Evolutionary conservation across 1,284 basidiomycete genomes (phyloP), one percentile per base, ranked within the genome.

Genomic region (Cryptococcus sp.): DNA sequence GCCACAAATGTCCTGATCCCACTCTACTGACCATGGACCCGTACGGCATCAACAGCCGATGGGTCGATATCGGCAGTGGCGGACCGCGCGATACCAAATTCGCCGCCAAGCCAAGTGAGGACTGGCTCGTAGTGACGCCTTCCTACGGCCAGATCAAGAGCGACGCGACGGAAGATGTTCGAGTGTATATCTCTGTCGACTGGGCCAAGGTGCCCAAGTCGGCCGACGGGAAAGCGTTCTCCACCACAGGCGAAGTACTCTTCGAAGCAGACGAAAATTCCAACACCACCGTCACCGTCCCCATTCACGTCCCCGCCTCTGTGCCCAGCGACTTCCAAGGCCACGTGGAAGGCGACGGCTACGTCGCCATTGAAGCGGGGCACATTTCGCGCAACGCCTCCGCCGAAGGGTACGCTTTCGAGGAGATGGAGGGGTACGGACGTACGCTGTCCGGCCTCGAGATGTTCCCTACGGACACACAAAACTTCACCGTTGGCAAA

Each of bases 311-410:
- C 8, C 62, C 62, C 1, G 78, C 82, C 23, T 66, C 76, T 0
- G 53, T 57, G n/a, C 78, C 82, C 0, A 64, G 70, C 42, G 80
- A 76, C 38, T 86, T 85, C 77, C 80, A 81, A 83, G 86, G 86
- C 3, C 86, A 86, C 64, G 83, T 88, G 38, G 85, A 88, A 69
- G 85, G 84, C 20, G 82, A 84, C 50, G 85, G 85, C 8, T 83
- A 81, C 17, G 80, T 88, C 40, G 84, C 85, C 0, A 85, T 88
- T 47, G 86, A 89, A 67, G 87, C 86, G 16, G 83, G 81, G 1
- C 87, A 88, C 15, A 61, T 57, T 27, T 53, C 60, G 10, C 53
- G 60, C 11, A 66, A 61, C 42, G 41, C 53, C 16, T 53, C 52
- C 17, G 83, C 84, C 6, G 74, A 79, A 42, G 83, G 83, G 5